phyloP scores from a whole-genome alignment of 202 grass and related monocot genomes.

The Panicum virgatum region DNA sequence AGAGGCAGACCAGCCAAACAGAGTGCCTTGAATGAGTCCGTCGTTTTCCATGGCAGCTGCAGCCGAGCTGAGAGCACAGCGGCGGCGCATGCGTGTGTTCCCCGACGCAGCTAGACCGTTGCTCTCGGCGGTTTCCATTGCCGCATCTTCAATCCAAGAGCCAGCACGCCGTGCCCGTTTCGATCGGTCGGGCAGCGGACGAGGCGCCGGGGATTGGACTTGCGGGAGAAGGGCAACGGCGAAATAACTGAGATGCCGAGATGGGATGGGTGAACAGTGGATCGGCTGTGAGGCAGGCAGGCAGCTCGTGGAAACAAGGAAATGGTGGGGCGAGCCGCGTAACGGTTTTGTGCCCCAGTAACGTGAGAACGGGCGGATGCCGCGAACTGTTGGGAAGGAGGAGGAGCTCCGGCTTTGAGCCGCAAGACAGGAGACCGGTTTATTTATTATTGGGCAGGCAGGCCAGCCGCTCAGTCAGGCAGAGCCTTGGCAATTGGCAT shows the following conservation, averaged over 20 bases:
- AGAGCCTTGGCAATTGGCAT: too few relatives aligned
- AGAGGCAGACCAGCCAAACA: not conserved
- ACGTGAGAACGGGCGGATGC: too few relatives aligned
- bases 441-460: too few relatives aligned
- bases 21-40: constrained; percentile 8
- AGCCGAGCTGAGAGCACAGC: not conserved
- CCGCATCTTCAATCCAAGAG: too few relatives aligned
- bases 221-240: not conserved
- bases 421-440: too few relatives aligned
- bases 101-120: not conserved
- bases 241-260: not conserved
- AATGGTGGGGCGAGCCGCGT: too few relatives aligned
- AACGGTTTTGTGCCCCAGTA: too few relatives aligned
- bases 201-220: not conserved
- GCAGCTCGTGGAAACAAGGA: too few relatives aligned
- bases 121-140: not conserved
- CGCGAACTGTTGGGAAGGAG: too few relatives aligned
- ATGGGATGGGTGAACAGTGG: not conserved
- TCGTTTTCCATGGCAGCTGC: not conserved
- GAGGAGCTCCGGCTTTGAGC: too few relatives aligned
- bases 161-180: not conserved
- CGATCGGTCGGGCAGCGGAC: not conserved
- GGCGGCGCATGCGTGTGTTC: not conserved
- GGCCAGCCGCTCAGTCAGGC: too few relatives aligned
- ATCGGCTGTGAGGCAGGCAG: too few relatives aligned